Evolutionary conservation across 2,329 filamentous ascomycete genomes (phyloP), one percentile per base, ranked within the genome.

Genomic region (Fusarium falciforme): DNA sequence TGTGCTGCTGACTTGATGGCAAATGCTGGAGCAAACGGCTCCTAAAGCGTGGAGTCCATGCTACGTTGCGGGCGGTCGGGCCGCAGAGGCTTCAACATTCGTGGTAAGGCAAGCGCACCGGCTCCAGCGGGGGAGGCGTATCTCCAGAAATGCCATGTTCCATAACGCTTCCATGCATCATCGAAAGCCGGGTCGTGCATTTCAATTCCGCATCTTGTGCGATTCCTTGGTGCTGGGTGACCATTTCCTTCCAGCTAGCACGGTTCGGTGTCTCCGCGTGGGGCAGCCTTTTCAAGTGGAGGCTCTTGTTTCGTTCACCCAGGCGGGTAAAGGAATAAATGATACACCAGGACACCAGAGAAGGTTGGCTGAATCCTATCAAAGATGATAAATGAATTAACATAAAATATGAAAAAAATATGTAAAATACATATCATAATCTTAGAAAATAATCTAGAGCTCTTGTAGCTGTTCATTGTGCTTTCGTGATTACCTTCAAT

Each of bases 221-320:
- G n/a, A 42, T 40, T 67, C 44, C 8, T 14, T 31, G 33, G n/a
- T 33, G 31, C 60, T 27, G 58, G 14, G n/a, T 74, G 9, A 47
- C 52, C 35, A 22, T 62, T 20, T 40, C 27, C 33, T 52, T 54
- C 49, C 75, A 74, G 75, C 75, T 73, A 68, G 61, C 61, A 72
- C 67, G 35, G 67, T 74, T 78, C 76, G 76, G 76, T 73, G 60
- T 77, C 67, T 66, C 76, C 76, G 76, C 60, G 73, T 67, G 69
- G 58, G 62, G 66, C 40, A 27, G 31, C 58, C 58, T 35, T 31
- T 20, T 10, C 35, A 40, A 27, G 40, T 68, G 35, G 61, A 49
- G 35, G 42, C n/a, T 40, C 35, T 36, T 52, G 40, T 62, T 62
- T 31, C 22, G 25, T 64, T 11, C 27, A 20, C 31, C 58, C 25